phyloP scores from a whole-genome alignment of 2,329 filamentous ascomycete species.

The Ramichloridium luteum region DNA sequence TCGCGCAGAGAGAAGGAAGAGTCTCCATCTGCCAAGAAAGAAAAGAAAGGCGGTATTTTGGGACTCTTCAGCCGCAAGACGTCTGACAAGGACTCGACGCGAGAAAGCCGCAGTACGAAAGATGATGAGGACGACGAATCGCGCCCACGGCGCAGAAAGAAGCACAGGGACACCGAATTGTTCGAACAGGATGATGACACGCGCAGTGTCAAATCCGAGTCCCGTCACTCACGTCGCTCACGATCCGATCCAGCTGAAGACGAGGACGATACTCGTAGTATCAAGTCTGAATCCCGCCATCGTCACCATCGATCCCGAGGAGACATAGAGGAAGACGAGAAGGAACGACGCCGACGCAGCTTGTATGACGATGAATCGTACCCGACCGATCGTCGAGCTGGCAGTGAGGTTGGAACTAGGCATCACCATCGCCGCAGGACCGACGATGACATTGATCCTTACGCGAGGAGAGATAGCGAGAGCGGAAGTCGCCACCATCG shows the following conservation, averaged over 20 bases:
- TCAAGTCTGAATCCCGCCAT: conserved; percentile 11
- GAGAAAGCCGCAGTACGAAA: conserved; percentile 16
- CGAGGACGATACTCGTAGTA: conserved; percentile 13
- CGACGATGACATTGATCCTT: conserved; percentile 16
- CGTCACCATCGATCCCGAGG: conserved; percentile 9
- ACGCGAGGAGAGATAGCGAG: conserved; percentile 12
- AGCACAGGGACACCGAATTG: conserved; percentile 28
- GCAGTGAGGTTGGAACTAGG: conserved; percentile 15
- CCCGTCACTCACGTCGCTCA: conserved; percentile 2
- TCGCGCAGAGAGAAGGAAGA: conserved; percentile 30
- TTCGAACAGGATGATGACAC: conserved; percentile 14
- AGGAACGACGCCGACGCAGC: conserved; percentile 16
- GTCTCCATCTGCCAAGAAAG: conserved; percentile 23
- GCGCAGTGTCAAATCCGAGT: conserved; percentile 6
- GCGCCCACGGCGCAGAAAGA: conserved; percentile 33
- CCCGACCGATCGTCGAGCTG: too few species aligned
- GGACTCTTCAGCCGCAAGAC: conserved; percentile 36
- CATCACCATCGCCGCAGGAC: conserved; percentile 17
- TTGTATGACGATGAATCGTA: conserved; percentile 15
- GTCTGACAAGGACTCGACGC: conserved; percentile 25
- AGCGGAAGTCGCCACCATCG: conserved; percentile 13
- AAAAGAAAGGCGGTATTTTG: conserved; percentile 35
- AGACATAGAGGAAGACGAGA: conserved; percentile 15
- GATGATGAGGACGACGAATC: conserved; percentile 31
- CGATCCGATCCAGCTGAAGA: conserved; percentile 10